Percentiles rank a stretch among this genome's conserved stretches.
These are phyloP conservation scores for Chrysanthemum makinoi DNA, from an alignment of 129 eudicot species.

Conservation along the genomic window DNA sequence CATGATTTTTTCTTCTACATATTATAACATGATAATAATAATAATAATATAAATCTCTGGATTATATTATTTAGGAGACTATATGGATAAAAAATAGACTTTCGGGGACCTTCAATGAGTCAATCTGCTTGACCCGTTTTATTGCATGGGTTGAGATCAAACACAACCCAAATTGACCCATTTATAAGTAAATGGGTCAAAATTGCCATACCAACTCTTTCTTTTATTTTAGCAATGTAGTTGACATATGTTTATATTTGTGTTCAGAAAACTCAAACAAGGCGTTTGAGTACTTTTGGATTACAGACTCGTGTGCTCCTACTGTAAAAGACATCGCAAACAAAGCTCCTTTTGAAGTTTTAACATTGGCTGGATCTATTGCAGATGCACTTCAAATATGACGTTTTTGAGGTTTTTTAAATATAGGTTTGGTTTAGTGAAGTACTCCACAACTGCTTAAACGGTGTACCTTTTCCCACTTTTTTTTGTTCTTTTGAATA, in stretches of 20 bases:
- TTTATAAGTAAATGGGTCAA: too few species aligned
- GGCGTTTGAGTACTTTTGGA: slow-evolving; percentile 88
- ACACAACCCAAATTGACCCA: too few species aligned
- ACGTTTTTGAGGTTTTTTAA: slow-evolving; percentile 9
- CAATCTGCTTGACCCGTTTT: too few species aligned
- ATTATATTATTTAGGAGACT: not conserved
- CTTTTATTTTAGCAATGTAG: too few species aligned
- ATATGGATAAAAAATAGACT: not conserved
- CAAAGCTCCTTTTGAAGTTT: slow-evolving; percentile 84
- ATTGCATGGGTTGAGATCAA: too few species aligned
- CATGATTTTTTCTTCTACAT: too few species aligned
- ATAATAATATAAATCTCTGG: not conserved
- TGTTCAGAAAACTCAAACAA: slow-evolving; percentile 42
- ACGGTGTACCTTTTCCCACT: not conserved
- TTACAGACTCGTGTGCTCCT: slow-evolving; percentile 79
- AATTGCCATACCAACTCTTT: too few species aligned
- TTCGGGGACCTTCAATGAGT: too few species aligned
- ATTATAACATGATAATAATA: too few species aligned
- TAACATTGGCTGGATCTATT: slow-evolving; percentile 88
- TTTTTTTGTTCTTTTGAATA: not conserved
- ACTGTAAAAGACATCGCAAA: slow-evolving; percentile 77
- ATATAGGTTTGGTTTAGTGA: not conserved
- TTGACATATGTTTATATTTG: not conserved
- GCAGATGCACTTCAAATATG: slow-evolving; percentile 90
- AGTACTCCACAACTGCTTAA: not conserved